Evolutionary conservation across 2,329 filamentous ascomycete genomes (phyloP).

Genomic region (Eutypella sp.): DNA sequence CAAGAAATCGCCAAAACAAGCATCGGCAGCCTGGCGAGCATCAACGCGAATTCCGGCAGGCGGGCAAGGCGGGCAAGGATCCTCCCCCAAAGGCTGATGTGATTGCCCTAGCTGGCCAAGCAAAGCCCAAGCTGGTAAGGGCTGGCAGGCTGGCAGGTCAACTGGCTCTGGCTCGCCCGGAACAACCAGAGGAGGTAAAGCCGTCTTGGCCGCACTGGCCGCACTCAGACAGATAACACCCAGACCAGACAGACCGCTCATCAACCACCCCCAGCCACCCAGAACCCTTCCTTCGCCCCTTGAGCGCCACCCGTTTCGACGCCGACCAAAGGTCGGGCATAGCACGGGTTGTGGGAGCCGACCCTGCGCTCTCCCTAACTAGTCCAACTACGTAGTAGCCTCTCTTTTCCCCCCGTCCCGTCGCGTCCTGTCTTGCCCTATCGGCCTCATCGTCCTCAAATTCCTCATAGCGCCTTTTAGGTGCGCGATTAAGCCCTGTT

Average conservation of each 20-base stretch:
- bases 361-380: background rate
- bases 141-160: background rate
- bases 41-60: background rate
- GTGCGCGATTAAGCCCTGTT: background rate
- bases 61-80: no score
- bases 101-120: background rate
- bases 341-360: background rate
- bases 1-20: background rate
- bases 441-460: background rate
- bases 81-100: background rate
- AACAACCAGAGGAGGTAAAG: no score
- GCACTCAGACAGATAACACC: no score
- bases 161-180: background rate
- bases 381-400: background rate
- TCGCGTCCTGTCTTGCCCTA: background rate
- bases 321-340: no score
- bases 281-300: background rate
- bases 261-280: background rate
- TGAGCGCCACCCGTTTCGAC: background rate
- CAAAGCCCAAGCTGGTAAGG: background rate
- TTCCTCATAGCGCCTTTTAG: no score
- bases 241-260: no score
- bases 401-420: background rate
- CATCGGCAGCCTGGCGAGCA: background rate
- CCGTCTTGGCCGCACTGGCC: no score